A percentile compares a stretch with the other conserved stretches of the same genome.
Conservation (phyloP, 345 rosid genomes). For the Moricandia arvensis region DNA sequence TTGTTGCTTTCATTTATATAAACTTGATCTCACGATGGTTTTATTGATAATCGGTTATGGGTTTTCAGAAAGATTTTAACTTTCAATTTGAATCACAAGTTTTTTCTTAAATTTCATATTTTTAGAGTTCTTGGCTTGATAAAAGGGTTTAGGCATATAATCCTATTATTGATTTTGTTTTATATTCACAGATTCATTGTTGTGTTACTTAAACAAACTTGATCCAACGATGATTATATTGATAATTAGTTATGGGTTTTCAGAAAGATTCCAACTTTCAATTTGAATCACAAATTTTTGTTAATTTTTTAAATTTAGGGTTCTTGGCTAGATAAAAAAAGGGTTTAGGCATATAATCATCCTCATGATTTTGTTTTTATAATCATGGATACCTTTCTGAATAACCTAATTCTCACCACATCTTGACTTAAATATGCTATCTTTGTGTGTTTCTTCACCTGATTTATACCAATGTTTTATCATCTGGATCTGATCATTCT, state of each 20-base stretch:
- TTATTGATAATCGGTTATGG: not conserved
- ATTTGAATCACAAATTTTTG: too few species aligned
- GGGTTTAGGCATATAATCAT: not conserved
- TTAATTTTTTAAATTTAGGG: not conserved
- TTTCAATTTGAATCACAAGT: not conserved
- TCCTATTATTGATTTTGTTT: too few species aligned
- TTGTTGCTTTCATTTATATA: not conserved
- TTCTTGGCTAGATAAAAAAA: not conserved
- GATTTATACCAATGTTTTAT: not conserved
- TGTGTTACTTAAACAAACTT: too few species aligned
- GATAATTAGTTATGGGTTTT: too few species aligned
- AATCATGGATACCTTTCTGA: not conserved
- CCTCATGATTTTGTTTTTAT: not conserved
- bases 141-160: not conserved
- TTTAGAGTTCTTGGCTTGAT: not conserved
- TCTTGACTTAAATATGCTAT: not conserved
- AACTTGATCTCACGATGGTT: not conserved
- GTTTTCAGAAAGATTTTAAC: not conserved
- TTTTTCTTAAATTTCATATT: too few species aligned
- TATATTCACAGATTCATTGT: too few species aligned
- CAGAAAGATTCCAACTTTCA: too few species aligned
- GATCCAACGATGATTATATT: too few species aligned
- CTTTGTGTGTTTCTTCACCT: constrained; percentile 19
- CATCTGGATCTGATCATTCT: constrained; percentile 12
- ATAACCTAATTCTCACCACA: constrained; percentile 29